These are phyloP conservation scores for Gamsiella multidivaricata DNA, from an alignment of 192 early-diverging fungal genomes.

Conservation along the genomic window DNA sequence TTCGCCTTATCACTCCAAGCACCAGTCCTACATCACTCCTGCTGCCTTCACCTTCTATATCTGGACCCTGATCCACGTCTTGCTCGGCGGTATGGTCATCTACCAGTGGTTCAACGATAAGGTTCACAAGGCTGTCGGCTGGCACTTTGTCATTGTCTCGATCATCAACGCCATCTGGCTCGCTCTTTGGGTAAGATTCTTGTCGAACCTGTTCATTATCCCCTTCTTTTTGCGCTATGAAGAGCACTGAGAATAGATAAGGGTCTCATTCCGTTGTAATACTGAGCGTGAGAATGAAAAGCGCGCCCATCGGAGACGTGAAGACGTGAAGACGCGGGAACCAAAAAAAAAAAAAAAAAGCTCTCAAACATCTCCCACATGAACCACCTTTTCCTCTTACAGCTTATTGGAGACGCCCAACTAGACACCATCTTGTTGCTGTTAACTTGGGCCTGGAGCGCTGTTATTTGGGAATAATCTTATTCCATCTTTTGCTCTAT, in stretches of 20 bases:
- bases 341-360: neutral
- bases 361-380: neutral
- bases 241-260: no score
- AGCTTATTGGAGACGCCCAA: neutral
- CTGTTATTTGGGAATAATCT: no score
- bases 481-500: no score
- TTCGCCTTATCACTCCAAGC: constrained; percentile 49
- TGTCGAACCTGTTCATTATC: neutral
- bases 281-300: no score
- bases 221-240: neutral
- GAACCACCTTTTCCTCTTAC: neutral
- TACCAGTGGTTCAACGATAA: constrained; percentile 73
- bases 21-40: constrained; percentile 73
- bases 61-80: constrained; percentile 72
- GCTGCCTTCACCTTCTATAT: constrained; percentile 68
- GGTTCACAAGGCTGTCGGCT: constrained; percentile 67
- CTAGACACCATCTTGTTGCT: neutral
- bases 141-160: constrained; percentile 71
- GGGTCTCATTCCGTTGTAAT: no score
- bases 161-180: constrained; percentile 71
- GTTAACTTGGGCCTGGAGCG: no score
- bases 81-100: constrained; percentile 69
- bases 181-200: constrained; percentile 66
- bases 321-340: neutral
- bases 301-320: no score